Base-by-base conservation (phyloP, 2,329 filamentous ascomycete species). In the Septoria petroselini region DNA sequence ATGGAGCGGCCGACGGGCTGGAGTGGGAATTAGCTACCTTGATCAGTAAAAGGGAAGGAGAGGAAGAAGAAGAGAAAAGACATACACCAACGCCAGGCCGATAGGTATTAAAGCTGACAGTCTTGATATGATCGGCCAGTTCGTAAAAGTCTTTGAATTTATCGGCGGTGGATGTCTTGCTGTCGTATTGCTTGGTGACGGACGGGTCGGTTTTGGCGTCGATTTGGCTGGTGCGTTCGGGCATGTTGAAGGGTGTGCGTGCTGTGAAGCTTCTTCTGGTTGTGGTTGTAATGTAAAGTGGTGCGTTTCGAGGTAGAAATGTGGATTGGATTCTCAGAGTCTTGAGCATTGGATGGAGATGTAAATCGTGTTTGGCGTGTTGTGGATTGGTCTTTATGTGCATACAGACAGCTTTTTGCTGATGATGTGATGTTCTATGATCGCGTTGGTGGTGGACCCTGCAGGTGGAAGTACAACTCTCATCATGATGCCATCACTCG, bases 171-270 rank as follows among this genome's bases (percentile, higher is more conserved):
- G 73, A 68, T 4, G 72, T 70, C 25, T 71, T 57, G 42, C 60
- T 65, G 60, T 77, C 75, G 45, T 68, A 75, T 61, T 77, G 75
- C 60, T 75, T 76, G n/a, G 69, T 55, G 48, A 76, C 71, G 2
- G 71, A 71, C 19, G 75, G 73, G 58, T 77, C 75, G 38, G 63
- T 71, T 52, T 71, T 57, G 34, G 71, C 68, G 54, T 68, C 63
- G 59, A 76, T 58, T 53, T 76, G 72, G 48, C 61, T 52, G 15
- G 59, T 40, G 35, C 63, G 73, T 44, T 75, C 71, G 35, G 73
- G 72, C 75, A 77, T 77, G 18, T 64, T 74, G 65, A 62, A 0
- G 4, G 43, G 2, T 14, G 25, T 23, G n/a, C 34, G 19, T 21
- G 43, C 35, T 30, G 43, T 46, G 35, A 46, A 46, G 25, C 35